Base-by-base conservation (phyloP, 2,329 filamentous ascomycete genomes). In the Chrysosporium keratinophilum region DNA sequence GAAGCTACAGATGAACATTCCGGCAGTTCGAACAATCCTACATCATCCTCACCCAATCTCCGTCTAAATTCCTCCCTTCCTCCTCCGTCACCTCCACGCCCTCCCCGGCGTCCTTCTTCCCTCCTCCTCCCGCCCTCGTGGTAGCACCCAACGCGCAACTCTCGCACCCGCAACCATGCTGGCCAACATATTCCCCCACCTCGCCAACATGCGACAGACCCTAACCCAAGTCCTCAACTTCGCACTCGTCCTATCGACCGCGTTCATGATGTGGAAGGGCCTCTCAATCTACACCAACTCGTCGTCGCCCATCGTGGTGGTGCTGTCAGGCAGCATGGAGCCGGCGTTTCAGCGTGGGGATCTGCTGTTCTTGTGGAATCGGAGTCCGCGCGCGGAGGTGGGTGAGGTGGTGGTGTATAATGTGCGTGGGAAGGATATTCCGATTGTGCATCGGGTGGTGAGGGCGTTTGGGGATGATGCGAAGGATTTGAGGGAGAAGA, bases 201-300 rank as follows among this genome's bases (percentile, higher is more conserved):
- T 72, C 50, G 64, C 70, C 39, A 89, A 88, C 70, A 85, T 87
- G 60, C 85, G 89, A 70, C 88, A 94, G 69, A 78, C 86, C 52
- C 83, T 88, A 63, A 78, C 82, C 47, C 88, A 95, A 76, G 71
- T 91, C 61, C 81, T 95, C 66, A 95, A 94, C 74, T 95, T 96
- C 69, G 88, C 84, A 54, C 81, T 96, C 59, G 88, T 95, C 58
- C 80, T 95, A 49, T 89, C 85, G 9, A 93, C 88, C 1, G 89
- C 90, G 1, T 95, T 95, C 67, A 95, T 95, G 89, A 82, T 95
- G 74, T 88, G 85, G 89, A 95, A 95, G 71, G 87, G 86, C 9
- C 81, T 96, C 56, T 90, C 85, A 7, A 81, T 95, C 31, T 74
- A 81, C 59, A 82, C 85, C 55, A 84, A 93, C 64, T 87, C 83